phyloP scores from a whole-genome alignment of 805 yeast species.

The Saccharomycopsis schoenii region DNA sequence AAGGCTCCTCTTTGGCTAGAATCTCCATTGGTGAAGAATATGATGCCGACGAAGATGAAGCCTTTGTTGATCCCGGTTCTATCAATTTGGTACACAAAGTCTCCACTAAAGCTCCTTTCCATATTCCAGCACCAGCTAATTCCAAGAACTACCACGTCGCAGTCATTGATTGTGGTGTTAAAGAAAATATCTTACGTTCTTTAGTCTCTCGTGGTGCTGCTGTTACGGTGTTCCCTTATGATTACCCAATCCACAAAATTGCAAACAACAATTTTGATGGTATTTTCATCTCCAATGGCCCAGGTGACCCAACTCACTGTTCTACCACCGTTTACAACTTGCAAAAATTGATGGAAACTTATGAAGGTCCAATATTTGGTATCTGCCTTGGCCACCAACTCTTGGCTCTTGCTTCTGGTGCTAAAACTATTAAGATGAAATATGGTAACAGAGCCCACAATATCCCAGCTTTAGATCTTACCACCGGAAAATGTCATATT shows the following conservation, averaged over 20 bases:
- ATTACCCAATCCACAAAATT: slow-evolving; percentile 84
- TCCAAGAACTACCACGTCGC: slow-evolving; percentile 66
- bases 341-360: slow-evolving; percentile 56
- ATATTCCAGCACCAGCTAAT: slow-evolving; percentile 51
- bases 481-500: slow-evolving; percentile 91
- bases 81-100: slow-evolving; percentile 88
- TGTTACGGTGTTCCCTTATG: slow-evolving; percentile 92
- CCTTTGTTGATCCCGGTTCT: slow-evolving; percentile 82
- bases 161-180: slow-evolving; percentile 95
- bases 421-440: slow-evolving; percentile 82
- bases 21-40: slow-evolving; percentile 85
- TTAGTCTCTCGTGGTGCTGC: slow-evolving; percentile 93
- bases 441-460: slow-evolving; percentile 99
- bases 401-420: slow-evolving; percentile 91
- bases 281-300: slow-evolving; percentile 88
- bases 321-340: slow-evolving; percentile 65
- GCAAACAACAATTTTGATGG: slow-evolving; percentile 91
- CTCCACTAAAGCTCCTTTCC: slow-evolving; percentile 92
- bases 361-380: slow-evolving; percentile 85
- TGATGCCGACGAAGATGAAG: slow-evolving; percentile 86
- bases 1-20: slow-evolving; percentile 89
- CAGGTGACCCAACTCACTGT: slow-evolving; percentile 96
- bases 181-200: slow-evolving; percentile 92
- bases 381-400: slow-evolving; percentile 97
- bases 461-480: slow-evolving; percentile 86